phyloP scores from a whole-genome alignment of 2,329 filamentous ascomycete species.

The Chalaropsis ovoidea region DNA sequence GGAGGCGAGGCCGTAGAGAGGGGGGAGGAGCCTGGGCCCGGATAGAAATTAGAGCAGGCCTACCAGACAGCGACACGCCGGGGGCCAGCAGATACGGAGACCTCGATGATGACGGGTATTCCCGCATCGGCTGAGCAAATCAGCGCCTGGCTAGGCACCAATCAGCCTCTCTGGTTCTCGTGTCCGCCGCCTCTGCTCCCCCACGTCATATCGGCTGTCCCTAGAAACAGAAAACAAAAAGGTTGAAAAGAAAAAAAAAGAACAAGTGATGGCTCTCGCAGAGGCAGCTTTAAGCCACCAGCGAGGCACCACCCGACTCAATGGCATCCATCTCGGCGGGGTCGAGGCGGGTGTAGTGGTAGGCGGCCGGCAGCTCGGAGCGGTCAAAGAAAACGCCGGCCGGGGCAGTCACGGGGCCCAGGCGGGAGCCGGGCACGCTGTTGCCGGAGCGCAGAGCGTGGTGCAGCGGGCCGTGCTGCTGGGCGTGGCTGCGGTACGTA shows the following conservation, averaged over 20 bases:
- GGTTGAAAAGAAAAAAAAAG: neutral
- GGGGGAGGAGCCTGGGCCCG: neutral
- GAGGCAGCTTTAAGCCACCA: constrained; percentile 28
- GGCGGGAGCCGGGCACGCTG: constrained; percentile 52
- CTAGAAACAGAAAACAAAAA: neutral
- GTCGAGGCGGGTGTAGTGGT: constrained; percentile 64
- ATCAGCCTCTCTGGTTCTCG: neutral
- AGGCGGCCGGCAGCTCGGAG: constrained; percentile 74
- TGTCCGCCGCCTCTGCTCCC: no score
- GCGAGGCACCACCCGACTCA: constrained; percentile 75
- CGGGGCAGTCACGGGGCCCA: constrained; percentile 62
- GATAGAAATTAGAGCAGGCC: no score
- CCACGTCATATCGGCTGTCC: no score
- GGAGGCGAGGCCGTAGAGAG: neutral
- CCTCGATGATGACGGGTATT: no score
- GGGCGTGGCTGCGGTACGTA: constrained; percentile 65
- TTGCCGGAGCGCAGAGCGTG: constrained; percentile 49
- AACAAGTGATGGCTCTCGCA: neutral
- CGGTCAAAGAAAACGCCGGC: constrained; percentile 78
- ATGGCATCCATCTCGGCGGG: constrained; percentile 87
- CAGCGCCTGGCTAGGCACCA: neutral
- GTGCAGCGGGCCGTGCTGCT: constrained; percentile 66
- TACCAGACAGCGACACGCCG: no score
- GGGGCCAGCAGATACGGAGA: no score
- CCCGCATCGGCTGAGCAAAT: no score